Evolutionary conservation across 495 filamentous ascomycete species (phyloP).

Genomic region (Xylaria venustula): DNA sequence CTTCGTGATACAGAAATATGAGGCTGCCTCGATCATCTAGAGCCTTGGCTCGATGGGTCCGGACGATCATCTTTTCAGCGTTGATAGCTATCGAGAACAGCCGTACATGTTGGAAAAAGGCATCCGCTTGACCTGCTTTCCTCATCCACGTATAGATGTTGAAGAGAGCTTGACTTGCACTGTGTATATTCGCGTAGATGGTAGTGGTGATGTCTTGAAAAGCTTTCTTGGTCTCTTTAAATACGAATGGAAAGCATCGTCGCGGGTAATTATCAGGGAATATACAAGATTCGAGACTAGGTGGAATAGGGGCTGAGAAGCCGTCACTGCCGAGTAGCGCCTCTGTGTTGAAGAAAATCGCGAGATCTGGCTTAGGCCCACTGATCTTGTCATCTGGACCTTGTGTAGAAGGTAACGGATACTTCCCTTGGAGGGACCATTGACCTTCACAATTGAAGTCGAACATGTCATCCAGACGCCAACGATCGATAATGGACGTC

Average conservation of each 20-base stretch:
- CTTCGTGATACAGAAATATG: not conserved
- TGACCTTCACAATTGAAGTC: not conserved
- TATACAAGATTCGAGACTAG: not conserved
- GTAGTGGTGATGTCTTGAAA: not conserved
- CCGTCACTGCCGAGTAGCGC: not conserved
- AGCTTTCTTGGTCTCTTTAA: not conserved
- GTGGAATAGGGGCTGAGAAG: not conserved
- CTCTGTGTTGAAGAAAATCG: not conserved
- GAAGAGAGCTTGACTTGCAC: constrained; percentile 3
- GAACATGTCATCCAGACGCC: not conserved
- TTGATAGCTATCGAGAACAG: not conserved
- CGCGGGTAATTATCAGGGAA: not conserved
- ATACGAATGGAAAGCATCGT: not conserved
- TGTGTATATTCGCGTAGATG: not conserved
- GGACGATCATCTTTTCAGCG: not conserved
- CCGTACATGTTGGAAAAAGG: not conserved
- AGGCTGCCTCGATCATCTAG: not conserved
- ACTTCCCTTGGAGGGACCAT: not conserved
- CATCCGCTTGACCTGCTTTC: not conserved
- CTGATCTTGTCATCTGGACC: not conserved
- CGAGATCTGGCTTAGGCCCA: not conserved
- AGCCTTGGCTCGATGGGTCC: not conserved
- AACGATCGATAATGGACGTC: constrained; percentile 1
- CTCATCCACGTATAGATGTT: constrained; percentile 2
- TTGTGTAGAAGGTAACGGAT: not conserved